phyloP scores from a whole-genome alignment of 495 filamentous ascomycete genomes.

The Penicillium riverlandense region DNA sequence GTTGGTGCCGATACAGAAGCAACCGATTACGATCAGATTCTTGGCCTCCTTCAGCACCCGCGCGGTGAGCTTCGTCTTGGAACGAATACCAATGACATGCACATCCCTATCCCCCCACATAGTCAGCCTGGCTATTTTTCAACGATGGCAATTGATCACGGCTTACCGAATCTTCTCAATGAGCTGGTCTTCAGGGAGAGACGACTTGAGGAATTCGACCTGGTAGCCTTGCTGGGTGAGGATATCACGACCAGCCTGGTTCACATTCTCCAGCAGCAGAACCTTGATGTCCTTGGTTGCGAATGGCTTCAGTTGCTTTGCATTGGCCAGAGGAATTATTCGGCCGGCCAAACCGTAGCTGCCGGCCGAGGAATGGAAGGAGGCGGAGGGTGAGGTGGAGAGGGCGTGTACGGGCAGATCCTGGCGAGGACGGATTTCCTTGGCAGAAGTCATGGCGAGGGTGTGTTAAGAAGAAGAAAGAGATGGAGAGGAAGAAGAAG shows the following conservation, averaged over 20 bases:
- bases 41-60: conserved; percentile 82
- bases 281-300: conserved; percentile 94
- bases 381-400: conserved; percentile 56
- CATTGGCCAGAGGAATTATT: conserved; percentile 27
- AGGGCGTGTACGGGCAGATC: conserved; percentile 33
- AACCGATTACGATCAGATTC: conserved; percentile 91
- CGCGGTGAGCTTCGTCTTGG: conserved; percentile 89
- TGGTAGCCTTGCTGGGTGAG: conserved; percentile 86
- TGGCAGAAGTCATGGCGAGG: conserved; percentile 14
- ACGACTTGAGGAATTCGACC: conserved; percentile 84
- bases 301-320: conserved; percentile 92
- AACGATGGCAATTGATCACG: conserved; percentile 1
- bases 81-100: conserved; percentile 96
- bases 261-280: conserved; percentile 91
- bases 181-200: conserved; percentile 83
- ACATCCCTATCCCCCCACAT: conserved; percentile 56
- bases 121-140: too few species aligned
- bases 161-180: conserved; percentile 90
- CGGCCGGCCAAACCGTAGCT: conserved; percentile 21
- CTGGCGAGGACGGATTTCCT: conserved; percentile 27
- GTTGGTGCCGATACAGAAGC: conserved; percentile 99
- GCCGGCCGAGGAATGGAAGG: conserved; percentile 56
- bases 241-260: conserved; percentile 79
- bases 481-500: background rate
- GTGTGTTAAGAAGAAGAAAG: background rate